Percentiles rank a stretch among this genome's conserved stretches.
phyloP scores from a whole-genome alignment of 192 early-diverging fungal genomes.

The Coemansia sp. region DNA sequence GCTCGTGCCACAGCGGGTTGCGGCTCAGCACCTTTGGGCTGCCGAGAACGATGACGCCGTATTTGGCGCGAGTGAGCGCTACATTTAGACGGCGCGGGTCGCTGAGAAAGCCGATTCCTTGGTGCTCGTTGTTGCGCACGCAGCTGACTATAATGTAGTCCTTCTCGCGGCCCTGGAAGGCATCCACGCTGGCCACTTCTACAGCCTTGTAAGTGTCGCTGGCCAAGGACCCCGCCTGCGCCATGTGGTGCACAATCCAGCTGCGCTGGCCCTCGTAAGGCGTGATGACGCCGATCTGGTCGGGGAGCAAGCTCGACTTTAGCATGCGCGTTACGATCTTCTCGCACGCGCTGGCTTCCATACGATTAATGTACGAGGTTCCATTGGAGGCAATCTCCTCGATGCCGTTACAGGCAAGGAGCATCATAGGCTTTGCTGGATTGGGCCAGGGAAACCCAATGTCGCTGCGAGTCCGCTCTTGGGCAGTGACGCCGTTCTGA shows the following conservation, averaged over 20 bases:
- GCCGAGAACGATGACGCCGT: slow-evolving; percentile 90
- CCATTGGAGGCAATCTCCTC: slow-evolving; percentile 97
- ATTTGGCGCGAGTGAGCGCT: slow-evolving; percentile 87
- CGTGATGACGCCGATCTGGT: slow-evolving; percentile 97
- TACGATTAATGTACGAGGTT: slow-evolving; percentile 96
- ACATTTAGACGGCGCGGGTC: slow-evolving; percentile 92
- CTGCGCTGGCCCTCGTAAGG: slow-evolving; percentile 99
- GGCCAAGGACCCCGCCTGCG: slow-evolving; percentile 83
- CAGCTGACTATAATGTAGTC: slow-evolving; percentile 98
- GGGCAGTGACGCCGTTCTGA: slow-evolving; percentile 93
- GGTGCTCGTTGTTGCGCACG: slow-evolving; percentile 96
- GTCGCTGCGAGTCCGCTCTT: slow-evolving; percentile 82
- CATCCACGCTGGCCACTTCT: slow-evolving; percentile 97
- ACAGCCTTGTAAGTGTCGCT: slow-evolving; percentile 98
- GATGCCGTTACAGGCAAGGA: slow-evolving; percentile 86
- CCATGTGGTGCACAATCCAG: slow-evolving; percentile 95
- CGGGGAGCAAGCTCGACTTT: slow-evolving; percentile 77
- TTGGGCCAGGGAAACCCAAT: slow-evolving; percentile 98
- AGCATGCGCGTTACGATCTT: slow-evolving; percentile 95
- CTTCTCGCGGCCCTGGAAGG: slow-evolving; percentile 99
- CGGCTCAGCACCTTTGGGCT: slow-evolving; percentile 94
- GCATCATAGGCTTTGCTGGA: slow-evolving; percentile 92
- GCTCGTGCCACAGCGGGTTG: slow-evolving; percentile 95
- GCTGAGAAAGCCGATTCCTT: slow-evolving; percentile 91
- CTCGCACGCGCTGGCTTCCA: slow-evolving; percentile 95